phyloP scores from a whole-genome alignment of 2,329 filamentous ascomycete species.

The Fusarium staphyleae region DNA sequence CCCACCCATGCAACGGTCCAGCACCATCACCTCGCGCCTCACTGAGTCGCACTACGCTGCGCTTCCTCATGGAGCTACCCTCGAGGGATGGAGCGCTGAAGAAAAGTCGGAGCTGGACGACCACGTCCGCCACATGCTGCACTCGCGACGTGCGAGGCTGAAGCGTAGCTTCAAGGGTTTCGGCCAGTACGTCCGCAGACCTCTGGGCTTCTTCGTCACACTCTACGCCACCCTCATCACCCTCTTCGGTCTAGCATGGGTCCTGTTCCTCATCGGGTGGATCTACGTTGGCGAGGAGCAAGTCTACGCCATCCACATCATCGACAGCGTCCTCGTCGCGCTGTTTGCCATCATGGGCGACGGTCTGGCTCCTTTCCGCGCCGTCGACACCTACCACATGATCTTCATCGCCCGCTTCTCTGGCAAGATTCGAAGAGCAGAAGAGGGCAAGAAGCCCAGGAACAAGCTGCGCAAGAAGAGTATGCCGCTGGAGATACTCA shows the following conservation, averaged over 20 bases:
- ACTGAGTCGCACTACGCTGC: constrained; percentile 79
- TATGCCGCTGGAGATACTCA: constrained; percentile 22
- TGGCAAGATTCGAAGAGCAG: constrained; percentile 49
- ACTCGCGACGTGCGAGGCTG: constrained; percentile 80
- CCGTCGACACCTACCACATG: constrained; percentile 88
- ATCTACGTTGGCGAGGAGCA: constrained; percentile 80
- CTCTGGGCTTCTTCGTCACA: constrained; percentile 83
- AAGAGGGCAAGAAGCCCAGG: constrained; percentile 56
- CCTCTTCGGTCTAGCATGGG: constrained; percentile 85
- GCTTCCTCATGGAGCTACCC: constrained; percentile 73
- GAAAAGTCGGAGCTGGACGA: constrained; percentile 83
- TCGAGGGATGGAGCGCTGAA: constrained; percentile 77
- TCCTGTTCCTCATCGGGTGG: constrained; percentile 91
- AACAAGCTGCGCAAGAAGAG: constrained; percentile 31
- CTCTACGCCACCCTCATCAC: constrained; percentile 85
- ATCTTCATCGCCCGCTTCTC: constrained; percentile 77
- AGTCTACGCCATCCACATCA: constrained; percentile 72
- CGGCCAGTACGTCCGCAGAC: constrained; percentile 76
- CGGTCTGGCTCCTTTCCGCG: constrained; percentile 75
- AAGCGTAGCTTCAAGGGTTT: constrained; percentile 83
- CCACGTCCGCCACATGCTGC: constrained; percentile 85
- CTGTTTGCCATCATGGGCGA: constrained; percentile 76
- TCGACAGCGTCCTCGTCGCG: constrained; percentile 74
- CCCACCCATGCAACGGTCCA: constrained; percentile 48
- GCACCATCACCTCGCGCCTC: constrained; percentile 72